A percentile compares a stretch with the other conserved stretches of the same genome.
These are phyloP conservation scores for Termitomyces sp. DNA, from an alignment of 768 basidiomycete species.

Conservation along the genomic window DNA sequence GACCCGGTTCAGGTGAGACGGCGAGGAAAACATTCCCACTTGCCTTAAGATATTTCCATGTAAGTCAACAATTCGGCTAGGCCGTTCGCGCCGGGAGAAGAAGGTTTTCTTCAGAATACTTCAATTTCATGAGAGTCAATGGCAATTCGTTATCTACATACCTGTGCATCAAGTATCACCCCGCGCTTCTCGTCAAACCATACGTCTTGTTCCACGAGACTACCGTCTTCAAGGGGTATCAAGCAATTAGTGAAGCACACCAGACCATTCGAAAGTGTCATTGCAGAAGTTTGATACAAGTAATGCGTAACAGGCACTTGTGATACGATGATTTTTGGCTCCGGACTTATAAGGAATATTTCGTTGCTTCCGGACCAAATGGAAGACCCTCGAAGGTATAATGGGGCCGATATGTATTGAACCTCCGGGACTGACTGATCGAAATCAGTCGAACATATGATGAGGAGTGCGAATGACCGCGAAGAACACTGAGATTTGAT, in stretches of 20 bases:
- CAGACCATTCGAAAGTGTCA: constrained; percentile 58
- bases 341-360: constrained; percentile 13
- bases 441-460: too few relatives aligned
- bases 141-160: constrained; percentile 21
- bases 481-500: background rate
- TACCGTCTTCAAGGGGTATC: constrained; percentile 77
- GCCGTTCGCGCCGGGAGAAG: constrained; percentile 57
- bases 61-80: constrained; percentile 63
- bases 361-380: constrained; percentile 16
- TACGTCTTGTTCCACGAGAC: constrained; percentile 66
- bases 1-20: background rate
- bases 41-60: constrained; percentile 76
- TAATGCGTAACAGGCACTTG: constrained; percentile 1
- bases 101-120: constrained; percentile 56
- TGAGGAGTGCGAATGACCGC: background rate
- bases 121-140: constrained; percentile 8
- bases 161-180: constrained; percentile 74
- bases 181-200: constrained; percentile 81
- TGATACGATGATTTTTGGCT: constrained; percentile 1
- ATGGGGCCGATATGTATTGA: constrained; percentile 3
- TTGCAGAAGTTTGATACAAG: constrained; percentile 17
- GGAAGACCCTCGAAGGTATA: constrained; percentile 12
- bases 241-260: constrained; percentile 88
- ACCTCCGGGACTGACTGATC: background rate
- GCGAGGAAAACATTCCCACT: background rate